Evolutionary conservation across 805 yeast genomes (phyloP).

Genomic region (Metschnikowia reukaufii): DNA sequence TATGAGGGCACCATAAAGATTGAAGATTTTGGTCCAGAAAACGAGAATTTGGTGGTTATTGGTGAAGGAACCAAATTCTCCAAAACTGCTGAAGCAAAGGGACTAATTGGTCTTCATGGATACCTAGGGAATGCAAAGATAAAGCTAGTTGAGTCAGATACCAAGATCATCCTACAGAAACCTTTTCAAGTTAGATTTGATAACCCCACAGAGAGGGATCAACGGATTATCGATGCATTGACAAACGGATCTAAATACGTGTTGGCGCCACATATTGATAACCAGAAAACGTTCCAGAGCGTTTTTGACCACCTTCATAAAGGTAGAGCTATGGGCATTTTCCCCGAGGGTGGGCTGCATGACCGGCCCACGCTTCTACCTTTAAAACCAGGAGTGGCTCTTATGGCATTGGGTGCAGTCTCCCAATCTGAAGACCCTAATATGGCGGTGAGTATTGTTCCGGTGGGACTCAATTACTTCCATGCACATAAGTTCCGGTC

Average conservation of each 20-base stretch:
- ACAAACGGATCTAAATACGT: conserved; percentile 32
- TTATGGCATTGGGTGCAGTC: conserved; percentile 45
- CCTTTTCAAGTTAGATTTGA: conserved; percentile 25
- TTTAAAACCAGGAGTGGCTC: conserved; percentile 45
- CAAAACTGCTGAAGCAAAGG: conserved; percentile 33
- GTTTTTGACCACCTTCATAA: conserved; percentile 39
- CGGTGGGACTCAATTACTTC: conserved; percentile 45
- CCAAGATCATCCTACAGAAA: conserved; percentile 25
- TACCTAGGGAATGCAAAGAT: conserved; percentile 38
- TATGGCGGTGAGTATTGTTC: conserved; percentile 31
- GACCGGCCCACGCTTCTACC: conserved; percentile 44
- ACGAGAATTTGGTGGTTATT: conserved; percentile 21
- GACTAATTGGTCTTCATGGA: conserved; percentile 37
- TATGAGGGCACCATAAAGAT: conserved; percentile 31
- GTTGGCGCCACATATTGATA: conserved; percentile 42
- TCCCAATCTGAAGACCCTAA: conserved; percentile 28
- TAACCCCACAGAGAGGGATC: conserved; percentile 14
- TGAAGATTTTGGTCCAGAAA: conserved; percentile 20
- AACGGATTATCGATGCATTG: conserved; percentile 19
- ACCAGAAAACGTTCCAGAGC: conserved; percentile 33
- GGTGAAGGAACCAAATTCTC: conserved; percentile 39
- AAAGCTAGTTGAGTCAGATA: conserved; percentile 31
- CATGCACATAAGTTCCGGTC: conserved; percentile 43
- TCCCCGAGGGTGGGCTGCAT: conserved; percentile 48
- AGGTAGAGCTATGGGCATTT: conserved; percentile 39